Percentiles rank a stretch among this genome's conserved stretches.
These are phyloP conservation scores for Colletotrichum sp. DNA, from an alignment of 2,329 filamentous ascomycete genomes.

Conservation along the genomic window DNA sequence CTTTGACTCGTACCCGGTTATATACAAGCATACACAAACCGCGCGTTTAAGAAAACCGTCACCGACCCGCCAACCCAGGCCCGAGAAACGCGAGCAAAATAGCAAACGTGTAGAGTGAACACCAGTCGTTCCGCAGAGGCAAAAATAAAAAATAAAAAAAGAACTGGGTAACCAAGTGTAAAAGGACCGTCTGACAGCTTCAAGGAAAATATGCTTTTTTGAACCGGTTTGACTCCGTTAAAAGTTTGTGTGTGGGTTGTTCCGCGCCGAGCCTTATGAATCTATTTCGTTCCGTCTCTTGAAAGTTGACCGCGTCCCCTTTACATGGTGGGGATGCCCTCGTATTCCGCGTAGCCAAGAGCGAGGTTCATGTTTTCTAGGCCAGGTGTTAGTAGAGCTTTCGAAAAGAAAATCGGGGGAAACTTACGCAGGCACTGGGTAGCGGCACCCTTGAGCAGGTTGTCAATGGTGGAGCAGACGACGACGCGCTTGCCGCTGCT, in stretches of 20 bases:
- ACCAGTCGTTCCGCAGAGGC: not conserved
- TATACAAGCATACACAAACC: constrained; percentile 17
- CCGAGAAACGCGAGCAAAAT: not conserved
- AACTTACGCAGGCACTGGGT: constrained; percentile 89
- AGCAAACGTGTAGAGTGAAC: not conserved
- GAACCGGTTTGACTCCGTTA: constrained; percentile 18
- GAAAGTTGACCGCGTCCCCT: not conserved
- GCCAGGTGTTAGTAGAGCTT: not conserved
- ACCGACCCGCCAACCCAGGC: not conserved
- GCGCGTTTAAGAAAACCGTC: not conserved
- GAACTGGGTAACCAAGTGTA: not conserved
- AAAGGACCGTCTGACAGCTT: not conserved
- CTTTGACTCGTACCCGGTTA: constrained; percentile 8
- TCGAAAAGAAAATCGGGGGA: not conserved
- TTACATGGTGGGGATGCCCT: constrained; percentile 74
- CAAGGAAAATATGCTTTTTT: constrained; percentile 15
- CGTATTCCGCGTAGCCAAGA: constrained; percentile 87
- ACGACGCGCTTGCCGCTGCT: constrained; percentile 88
- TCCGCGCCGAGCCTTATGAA: constrained; percentile 17
- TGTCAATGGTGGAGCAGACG: constrained; percentile 93
- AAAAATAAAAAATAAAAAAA: not conserved
- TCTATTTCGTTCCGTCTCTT: constrained; percentile 3
- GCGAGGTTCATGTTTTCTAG: constrained; percentile 92
- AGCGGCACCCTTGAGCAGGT: constrained; percentile 89
- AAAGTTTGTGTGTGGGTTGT: constrained; percentile 5